These are phyloP conservation scores for Citrus reticulata DNA, from an alignment of 345 rosid genomes.

Conservation along the genomic window DNA sequence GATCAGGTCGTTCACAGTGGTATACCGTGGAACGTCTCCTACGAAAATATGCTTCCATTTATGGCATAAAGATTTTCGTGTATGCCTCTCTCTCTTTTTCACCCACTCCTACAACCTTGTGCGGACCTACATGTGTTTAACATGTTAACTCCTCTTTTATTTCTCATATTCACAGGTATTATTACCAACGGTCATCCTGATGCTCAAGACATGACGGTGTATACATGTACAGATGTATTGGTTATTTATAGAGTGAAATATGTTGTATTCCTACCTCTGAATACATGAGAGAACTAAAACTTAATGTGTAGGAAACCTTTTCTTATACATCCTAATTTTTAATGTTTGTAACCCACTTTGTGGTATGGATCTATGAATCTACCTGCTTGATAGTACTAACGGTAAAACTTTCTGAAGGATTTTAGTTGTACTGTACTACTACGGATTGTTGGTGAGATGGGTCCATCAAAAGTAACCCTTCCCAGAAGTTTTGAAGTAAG, in stretches of 20 bases:
- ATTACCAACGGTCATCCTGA: slow-evolving; percentile 51
- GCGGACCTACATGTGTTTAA: background rate
- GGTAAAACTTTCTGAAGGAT: no score
- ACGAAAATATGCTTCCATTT: slow-evolving; percentile 70
- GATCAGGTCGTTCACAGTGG: slow-evolving; percentile 78
- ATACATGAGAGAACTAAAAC: background rate
- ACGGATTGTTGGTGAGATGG: no score
- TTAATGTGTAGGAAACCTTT: background rate
- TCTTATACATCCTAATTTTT: background rate
- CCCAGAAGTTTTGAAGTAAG: no score
- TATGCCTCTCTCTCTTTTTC: slow-evolving; percentile 24
- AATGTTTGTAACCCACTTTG: no score
- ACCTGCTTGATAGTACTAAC: no score
- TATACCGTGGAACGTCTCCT: slow-evolving; percentile 82
- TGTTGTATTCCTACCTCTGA: background rate
- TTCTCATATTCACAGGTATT: slow-evolving; percentile 45
- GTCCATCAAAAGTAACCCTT: no score
- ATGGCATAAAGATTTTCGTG: slow-evolving; percentile 66
- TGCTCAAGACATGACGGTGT: background rate
- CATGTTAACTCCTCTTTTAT: background rate
- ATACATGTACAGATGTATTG: background rate
- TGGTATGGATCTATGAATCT: no score
- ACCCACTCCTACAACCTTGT: background rate
- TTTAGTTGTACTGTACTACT: no score
- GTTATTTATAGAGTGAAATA: background rate